Evolutionary conservation across 148 eudicot species (phyloP).

Genomic region (Vaccinium myrtillus): DNA sequence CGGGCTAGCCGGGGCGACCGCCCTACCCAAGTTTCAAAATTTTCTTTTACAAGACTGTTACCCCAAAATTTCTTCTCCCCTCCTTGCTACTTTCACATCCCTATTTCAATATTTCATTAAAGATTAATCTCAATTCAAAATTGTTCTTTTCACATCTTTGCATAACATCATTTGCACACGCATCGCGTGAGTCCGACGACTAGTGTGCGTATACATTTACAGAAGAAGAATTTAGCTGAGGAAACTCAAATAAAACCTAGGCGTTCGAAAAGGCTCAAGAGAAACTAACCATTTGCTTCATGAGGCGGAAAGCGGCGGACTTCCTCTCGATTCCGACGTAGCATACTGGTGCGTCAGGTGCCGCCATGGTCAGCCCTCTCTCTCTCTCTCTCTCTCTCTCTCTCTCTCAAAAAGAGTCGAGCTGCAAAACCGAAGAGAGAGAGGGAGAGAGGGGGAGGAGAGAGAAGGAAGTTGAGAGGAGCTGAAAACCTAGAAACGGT

Average conservation of each 20-base stretch:
- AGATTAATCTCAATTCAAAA: no score
- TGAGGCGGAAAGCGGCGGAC: conserved; percentile 96
- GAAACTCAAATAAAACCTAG: neutral
- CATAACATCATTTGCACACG: no score
- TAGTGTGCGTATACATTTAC: neutral
- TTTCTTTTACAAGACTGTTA: no score
- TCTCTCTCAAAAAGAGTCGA: neutral
- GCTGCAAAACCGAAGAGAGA: neutral
- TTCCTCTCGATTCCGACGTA: conserved; percentile 76
- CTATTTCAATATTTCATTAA: no score
- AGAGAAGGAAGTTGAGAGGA: neutral
- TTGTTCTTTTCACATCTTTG: no score
- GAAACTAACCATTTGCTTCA: conserved; percentile 86
- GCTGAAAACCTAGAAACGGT: conserved; percentile 15
- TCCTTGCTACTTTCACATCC: no score
- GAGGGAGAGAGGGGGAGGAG: neutral
- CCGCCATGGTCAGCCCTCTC: conserved; percentile 51
- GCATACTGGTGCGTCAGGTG: conserved; percentile 77
- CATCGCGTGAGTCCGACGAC: no score
- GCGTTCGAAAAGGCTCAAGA: neutral
- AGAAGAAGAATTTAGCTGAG: conserved; percentile 5
- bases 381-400: conserved; percentile 10
- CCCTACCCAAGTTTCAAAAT: no score
- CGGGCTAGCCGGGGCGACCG: no score
- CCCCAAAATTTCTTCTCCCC: no score